Percentiles rank a stretch among this genome's conserved stretches.
These are phyloP conservation scores for Prunus kanzakura DNA, from an alignment of 306 rosid species.

Conservation along the genomic window DNA sequence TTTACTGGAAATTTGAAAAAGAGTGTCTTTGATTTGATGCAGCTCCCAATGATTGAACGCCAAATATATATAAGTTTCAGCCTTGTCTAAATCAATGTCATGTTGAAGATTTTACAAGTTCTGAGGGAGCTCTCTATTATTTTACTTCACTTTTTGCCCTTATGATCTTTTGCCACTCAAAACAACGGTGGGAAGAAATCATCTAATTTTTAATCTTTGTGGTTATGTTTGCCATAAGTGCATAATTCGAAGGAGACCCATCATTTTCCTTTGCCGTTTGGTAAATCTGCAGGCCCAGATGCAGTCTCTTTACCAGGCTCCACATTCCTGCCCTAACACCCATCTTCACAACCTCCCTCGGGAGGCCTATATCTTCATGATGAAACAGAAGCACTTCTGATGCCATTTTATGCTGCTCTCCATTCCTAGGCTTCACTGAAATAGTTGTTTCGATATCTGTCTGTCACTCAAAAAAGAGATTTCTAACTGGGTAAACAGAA, in stretches of 20 bases:
- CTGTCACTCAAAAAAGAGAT: not conserved
- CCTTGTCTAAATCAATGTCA: too few species aligned
- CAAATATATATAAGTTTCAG: too few species aligned
- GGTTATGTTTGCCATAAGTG: not conserved
- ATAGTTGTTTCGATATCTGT: not conserved
- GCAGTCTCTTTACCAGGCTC: slow-evolving; percentile 2
- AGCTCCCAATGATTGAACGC: too few species aligned
- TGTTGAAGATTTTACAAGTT: not conserved
- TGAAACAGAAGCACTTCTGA: slow-evolving; percentile 13
- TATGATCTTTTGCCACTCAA: too few species aligned
- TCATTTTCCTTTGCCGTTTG: not conserved
- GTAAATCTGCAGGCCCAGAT: not conserved
- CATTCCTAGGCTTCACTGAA: slow-evolving; percentile 2
- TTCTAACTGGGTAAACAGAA: not conserved
- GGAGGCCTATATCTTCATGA: slow-evolving; percentile 6
- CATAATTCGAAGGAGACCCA: slow-evolving; percentile 1
- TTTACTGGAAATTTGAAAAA: too few species aligned
- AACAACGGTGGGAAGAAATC: too few species aligned
- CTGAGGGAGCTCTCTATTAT: not conserved
- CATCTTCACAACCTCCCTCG: slow-evolving; percentile 7
- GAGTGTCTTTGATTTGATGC: too few species aligned
- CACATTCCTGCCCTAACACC: slow-evolving; percentile 22
- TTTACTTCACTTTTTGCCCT: too few species aligned
- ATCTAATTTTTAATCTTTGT: not conserved
- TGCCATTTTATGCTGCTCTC: not conserved